Percentiles rank a stretch among this genome's conserved stretches.
Conservation (phyloP, 805 yeast species). For the Kuraishia molischiana region DNA sequence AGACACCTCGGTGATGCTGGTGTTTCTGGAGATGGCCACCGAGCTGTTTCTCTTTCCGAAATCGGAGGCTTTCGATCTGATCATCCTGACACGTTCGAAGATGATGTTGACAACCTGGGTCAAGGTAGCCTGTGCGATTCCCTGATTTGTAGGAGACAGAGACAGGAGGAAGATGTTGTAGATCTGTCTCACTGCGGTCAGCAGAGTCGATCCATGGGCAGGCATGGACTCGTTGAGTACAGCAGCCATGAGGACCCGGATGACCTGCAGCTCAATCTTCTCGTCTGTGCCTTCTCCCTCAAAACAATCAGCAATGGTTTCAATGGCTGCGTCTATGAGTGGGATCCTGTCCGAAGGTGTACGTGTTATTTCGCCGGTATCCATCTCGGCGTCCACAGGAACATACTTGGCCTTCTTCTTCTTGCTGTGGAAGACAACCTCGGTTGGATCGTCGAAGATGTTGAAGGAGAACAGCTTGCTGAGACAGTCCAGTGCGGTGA, state of each 20-base stretch:
- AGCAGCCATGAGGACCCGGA: conserved; percentile 85
- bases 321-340: conserved; percentile 73
- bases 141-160: conserved; percentile 73
- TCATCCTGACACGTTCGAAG: conserved; percentile 53
- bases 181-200: conserved; percentile 87
- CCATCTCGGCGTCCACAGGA: conserved; percentile 25
- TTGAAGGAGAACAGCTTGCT: conserved; percentile 86
- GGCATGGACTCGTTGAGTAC: conserved; percentile 72
- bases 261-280: conserved; percentile 82
- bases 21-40: background rate
- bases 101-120: conserved; percentile 84
- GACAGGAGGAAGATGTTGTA: conserved; percentile 88
- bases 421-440: conserved; percentile 20
- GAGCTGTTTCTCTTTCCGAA: background rate
- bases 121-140: conserved; percentile 89
- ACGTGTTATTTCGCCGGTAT: conserved; percentile 34
- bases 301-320: conserved; percentile 75
- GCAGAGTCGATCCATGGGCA: conserved; percentile 81
- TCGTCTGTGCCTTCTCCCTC: conserved; percentile 91
- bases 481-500: conserved; percentile 73
- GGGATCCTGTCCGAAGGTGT: conserved; percentile 26
- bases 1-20: background rate
- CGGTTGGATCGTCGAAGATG: conserved; percentile 51
- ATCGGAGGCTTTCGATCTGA: background rate
- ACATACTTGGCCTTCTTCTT: conserved; percentile 12